Base-by-base conservation (phyloP, 768 basidiomycete genomes). In the Daedaleopsis nitida region DNA sequence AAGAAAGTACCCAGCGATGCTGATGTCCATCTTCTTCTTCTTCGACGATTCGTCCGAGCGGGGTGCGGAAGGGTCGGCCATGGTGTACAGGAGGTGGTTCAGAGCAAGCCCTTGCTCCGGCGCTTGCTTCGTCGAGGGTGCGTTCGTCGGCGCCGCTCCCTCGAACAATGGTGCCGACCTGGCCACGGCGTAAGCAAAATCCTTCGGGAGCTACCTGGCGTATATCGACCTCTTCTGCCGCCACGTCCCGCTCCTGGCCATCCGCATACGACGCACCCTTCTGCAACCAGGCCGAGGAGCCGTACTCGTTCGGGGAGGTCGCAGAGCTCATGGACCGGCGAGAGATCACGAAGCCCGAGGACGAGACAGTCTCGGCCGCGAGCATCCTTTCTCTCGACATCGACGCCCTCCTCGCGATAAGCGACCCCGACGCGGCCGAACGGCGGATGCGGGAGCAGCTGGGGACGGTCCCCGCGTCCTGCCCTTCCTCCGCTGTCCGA, bases 301-400 rank as follows among this genome's bases (percentile, higher is more conserved):
- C 5, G 23, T 49, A 21, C n/a, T 16, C 52, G 9, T 13, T 63
- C 32, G 37, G 47, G 17, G 24, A 59, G 13, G 53, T 64, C 21
- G n/a, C 45, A 39, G 9, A 21, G 24, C 55, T 59, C 9, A 47
- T 64, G 16, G 49, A 35, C 1, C 12, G n/a, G 42, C 52, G 62
- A 27, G 48, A 53, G 6, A 57, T 53, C 7, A 59, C 52, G 11
- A 59, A 64, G 24, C n/a, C 48, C 16, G 62, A 58, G 39, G 62
- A 64, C 54, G 62, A 64, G 50, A 38, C 50, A 16, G 27, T 64
- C 24, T 52, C 62, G 3, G 52, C 59, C 34, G 27, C 53, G 23
- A 57, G 58, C 19, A 44, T 63, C 10, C 52, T 60, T 12, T 32
- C 27, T 3, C 11, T 49, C n/a, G 38, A 42, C 34, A 19, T 59